Evolutionary conservation across 2,329 filamentous ascomycete species (phyloP).

Genomic region (Aspergillus eucalypticola): DNA sequence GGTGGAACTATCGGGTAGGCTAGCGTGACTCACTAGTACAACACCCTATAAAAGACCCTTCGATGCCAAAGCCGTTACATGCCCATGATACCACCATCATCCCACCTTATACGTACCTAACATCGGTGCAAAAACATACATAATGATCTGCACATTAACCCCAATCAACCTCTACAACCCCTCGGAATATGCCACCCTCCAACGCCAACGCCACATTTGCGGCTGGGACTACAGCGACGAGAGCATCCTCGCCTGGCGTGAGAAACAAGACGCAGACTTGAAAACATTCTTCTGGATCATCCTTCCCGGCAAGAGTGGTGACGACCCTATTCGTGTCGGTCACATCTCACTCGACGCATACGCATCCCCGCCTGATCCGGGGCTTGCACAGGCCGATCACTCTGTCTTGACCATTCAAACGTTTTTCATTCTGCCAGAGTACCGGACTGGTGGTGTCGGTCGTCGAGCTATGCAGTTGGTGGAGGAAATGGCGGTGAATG

Average conservation of each 20-base stretch:
- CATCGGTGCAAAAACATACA: not conserved
- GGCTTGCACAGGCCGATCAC: constrained; percentile 19
- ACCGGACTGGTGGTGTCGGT: constrained; percentile 23
- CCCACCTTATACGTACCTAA: too few relatives aligned
- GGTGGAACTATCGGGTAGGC: too few relatives aligned
- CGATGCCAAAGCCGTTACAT: too few relatives aligned
- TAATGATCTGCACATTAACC: constrained; percentile 11
- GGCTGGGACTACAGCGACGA: constrained; percentile 19
- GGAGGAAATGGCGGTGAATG: constrained; percentile 21
- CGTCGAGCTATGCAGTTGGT: constrained; percentile 20
- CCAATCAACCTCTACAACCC: constrained; percentile 21
- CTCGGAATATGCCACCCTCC: constrained; percentile 14
- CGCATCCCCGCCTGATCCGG: constrained; percentile 12
- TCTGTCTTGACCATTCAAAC: constrained; percentile 23
- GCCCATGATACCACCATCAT: too few relatives aligned
- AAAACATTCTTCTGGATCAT: constrained; percentile 26
- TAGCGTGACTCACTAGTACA: too few relatives aligned
- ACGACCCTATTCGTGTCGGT: constrained; percentile 18
- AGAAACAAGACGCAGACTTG: constrained; percentile 11
- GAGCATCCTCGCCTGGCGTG: constrained; percentile 12
- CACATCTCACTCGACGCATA: constrained; percentile 33
- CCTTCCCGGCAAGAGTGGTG: not conserved
- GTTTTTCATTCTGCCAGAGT: constrained; percentile 29
- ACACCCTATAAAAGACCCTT: too few relatives aligned
- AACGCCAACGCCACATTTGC: constrained; percentile 17